Evolutionary conservation across 345 rosid species (phyloP), one percentile per base, ranked within the genome.

Genomic region (Eucalyptus sideroxylon): DNA sequence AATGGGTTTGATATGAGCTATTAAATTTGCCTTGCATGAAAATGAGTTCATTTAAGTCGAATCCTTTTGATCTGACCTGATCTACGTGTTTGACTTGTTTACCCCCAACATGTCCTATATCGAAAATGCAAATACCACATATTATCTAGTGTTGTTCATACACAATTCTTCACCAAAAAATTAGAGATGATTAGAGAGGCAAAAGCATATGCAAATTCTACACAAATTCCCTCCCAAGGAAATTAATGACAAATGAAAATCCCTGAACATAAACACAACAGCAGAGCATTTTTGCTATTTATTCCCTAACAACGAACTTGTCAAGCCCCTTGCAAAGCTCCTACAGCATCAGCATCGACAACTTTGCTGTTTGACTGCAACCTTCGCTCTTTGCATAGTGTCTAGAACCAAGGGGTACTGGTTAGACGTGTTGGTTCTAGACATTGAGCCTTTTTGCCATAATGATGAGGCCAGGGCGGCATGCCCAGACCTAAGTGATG

Each of bases 281-380:
- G 34, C 50, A 42, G 47, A 96, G 98, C 97, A 95, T 50, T 50
- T 98, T 98, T 11, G 98, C 99, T 90, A 93, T 93, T 27, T 94
- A 95, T 89, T 97, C 98, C 65, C 97, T 98, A 89, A 98, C 93
- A 30, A 98, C 98, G 92, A 95, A 98, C 89, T 96, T 94, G 89
- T 97, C 96, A 55, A 98, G 94, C 30, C 94, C 93, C 92, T 91
- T 93, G 86, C 94, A 95, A 40, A 98, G 97, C 88, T 97, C 95
- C 91, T 95, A 16, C 21, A 50, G 55, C 55, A 16, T 98, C 1
- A 98, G 98, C 5, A 99, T 98, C 4, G 96, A 98, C 89, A 97
- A 50, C 21, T 50, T 50, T 40, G 53, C 90, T 44, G 65, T 53
- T 44, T 91, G 94, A 6, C 91, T 53, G 45, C 89, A 31, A 87